Evolutionary conservation across 495 filamentous ascomycete genomes (phyloP), one percentile per base, ranked within the genome.

Genomic region (Xylaria venustula): DNA sequence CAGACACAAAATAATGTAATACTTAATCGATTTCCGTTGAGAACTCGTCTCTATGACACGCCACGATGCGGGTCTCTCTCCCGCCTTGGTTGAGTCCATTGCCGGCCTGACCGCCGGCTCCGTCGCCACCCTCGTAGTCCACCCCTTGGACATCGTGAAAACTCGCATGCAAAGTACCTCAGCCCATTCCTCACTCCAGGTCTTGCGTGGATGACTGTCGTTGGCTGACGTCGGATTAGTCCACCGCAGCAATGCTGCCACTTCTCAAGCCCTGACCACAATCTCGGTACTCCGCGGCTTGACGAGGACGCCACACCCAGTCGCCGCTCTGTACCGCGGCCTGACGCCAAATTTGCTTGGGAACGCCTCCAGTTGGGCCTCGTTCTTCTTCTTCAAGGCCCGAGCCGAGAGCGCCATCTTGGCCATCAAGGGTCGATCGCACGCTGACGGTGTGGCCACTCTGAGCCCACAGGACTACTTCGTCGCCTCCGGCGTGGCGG

Each of bases 81-180:
- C 87, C 77, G 88, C 90, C 72, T 74, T 91, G 69, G 86, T 96
- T 76, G 94, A 98, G 83, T 86, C 88, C 70, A 81, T 95, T 76
- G 90, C 93, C 46, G 94, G 94, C 61, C 89, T 98, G 72, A 87
- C 88, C 51, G 93, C 93, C 54, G 94, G 94, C 41, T 81, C 92
- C 62, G 85, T 90, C 63, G 87, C 91, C 17, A 97, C 94, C 30
- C 81, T 97, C 58, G 81, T 83, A 52, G 87, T 88, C 25, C 90
- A 93, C 77, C 94, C 94, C 19, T 81, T 99, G 52, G 94, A 99
- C 76, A 84, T 98, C 59, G 83, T 98, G 67, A 99, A 99, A 78
- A 97, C 92, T 40, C 88, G 94, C 59, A 85, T 99, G 65, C 94
- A 99, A 77, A 84, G 92, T 93, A 74, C 22, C 37, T 52, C 45